These are phyloP conservation scores for Tylopilus sp. DNA, from an alignment of 768 basidiomycete species.

Conservation along the genomic window DNA sequence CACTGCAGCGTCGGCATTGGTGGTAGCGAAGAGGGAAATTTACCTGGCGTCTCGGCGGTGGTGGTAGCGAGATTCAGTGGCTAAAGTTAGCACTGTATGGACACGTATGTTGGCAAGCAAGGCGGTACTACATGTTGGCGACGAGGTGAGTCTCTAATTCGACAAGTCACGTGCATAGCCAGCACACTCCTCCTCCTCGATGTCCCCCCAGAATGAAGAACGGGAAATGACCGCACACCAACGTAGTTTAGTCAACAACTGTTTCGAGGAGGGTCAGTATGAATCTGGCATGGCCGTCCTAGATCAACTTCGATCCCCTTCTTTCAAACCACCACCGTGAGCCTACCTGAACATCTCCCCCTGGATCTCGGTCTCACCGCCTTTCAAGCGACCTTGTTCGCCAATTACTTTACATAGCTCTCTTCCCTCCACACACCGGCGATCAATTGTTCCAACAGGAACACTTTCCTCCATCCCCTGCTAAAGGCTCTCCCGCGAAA, in stretches of 20 bases:
- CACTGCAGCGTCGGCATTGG: constrained; percentile 12
- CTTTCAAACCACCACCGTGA: constrained; percentile 57
- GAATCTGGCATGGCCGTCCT: constrained; percentile 62
- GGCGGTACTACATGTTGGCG: no score
- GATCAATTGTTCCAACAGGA: constrained; percentile 20
- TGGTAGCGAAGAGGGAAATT: constrained; percentile 11
- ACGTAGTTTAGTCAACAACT: constrained; percentile 61
- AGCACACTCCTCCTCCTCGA: constrained; percentile 9
- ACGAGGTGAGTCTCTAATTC: no score
- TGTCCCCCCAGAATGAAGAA: constrained; percentile 27
- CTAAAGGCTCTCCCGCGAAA: constrained; percentile 49
- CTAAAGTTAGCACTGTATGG: background rate
- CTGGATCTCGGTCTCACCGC: constrained; percentile 12
- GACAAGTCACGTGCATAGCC: no score
- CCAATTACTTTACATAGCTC: constrained; percentile 66
- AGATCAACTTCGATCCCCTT: constrained; percentile 57
- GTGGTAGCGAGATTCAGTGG: background rate
- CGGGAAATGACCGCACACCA: constrained; percentile 47
- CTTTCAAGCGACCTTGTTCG: constrained; percentile 50
- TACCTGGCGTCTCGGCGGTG: constrained; percentile 7
- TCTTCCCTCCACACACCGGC: constrained; percentile 47
- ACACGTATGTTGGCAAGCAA: no score
- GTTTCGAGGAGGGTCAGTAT: constrained; percentile 76
- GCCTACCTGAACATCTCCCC: constrained; percentile 23
- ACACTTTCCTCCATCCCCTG: constrained; percentile 29